Evolutionary conservation across 2,329 filamentous ascomycete species (phyloP), one percentile per base, ranked within the genome.

Genomic region (Blumeria hordei): DNA sequence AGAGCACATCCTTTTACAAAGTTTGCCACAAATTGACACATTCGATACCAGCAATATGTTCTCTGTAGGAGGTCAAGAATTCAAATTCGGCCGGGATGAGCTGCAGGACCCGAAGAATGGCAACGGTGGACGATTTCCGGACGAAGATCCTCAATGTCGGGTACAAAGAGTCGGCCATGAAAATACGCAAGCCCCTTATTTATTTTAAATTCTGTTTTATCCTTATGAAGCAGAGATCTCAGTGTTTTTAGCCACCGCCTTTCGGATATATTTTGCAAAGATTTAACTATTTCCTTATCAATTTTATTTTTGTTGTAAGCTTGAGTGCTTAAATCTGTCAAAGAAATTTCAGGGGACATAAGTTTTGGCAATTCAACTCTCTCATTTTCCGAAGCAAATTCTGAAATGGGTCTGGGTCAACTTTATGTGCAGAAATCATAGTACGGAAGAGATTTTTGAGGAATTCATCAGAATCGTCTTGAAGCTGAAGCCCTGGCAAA

Each of bases 391-490:
- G 41, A 45, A 18, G 41, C 10, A 45, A 18, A 45, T 3, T 45
- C 33, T 50, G 18, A 12, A 50, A 28, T 12, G 32, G 6, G 28
- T 50, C 33, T n/a, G 45, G 45, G n/a, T 50, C 45, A 32, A 34
- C 4, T 18, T 50, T 50, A 8, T 50, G 21, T 32, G 28, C n/a
- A 34, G 28, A 18, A 32, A 50, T 50, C 18, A 33, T 50, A 11
- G 11, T 50, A 3, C 45, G 45, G 45, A 50, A 7, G 33, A 6
- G 45, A 32, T 34, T 9, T 34, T 50, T 32, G 47, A 58, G 53
- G 11, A 55, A 32, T 21, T 52, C 53, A 36, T 56, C 49, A 44
- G 28, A 39, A 3, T 53, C 41, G 35, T 56, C 55, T 37, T 47
- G 53, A 4, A 45, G 45, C 28, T 32, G 8, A 50, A 50, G 45